Evolutionary conservation across 1,284 basidiomycete genomes (phyloP).

Genomic region (Bondarzewia mesenterica): DNA sequence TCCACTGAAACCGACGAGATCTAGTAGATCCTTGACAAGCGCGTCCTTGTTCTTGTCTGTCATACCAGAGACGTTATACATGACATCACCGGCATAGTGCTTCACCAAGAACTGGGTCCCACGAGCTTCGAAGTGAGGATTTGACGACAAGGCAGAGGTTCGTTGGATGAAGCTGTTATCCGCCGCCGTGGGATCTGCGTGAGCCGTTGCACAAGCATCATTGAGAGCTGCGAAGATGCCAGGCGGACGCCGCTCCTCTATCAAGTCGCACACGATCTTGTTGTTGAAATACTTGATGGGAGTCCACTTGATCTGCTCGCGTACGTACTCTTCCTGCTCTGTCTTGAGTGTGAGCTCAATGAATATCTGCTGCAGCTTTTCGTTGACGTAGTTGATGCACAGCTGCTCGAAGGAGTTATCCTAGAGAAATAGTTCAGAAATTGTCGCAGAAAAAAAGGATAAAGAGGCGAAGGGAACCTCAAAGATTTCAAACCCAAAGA

Average conservation of each 20-base stretch:
- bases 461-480: slow-evolving; percentile 39
- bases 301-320: slow-evolving; percentile 98
- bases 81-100: slow-evolving; percentile 97
- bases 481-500: slow-evolving; percentile 98
- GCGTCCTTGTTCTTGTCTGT: slow-evolving; percentile 99
- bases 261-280: slow-evolving; percentile 96
- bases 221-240: slow-evolving; percentile 98
- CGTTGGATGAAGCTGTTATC: slow-evolving; percentile 98
- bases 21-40: slow-evolving; percentile 90
- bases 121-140: slow-evolving; percentile 89
- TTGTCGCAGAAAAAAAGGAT: background rate
- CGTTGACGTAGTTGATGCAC: slow-evolving; percentile 99
- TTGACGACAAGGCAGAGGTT: slow-evolving; percentile 71
- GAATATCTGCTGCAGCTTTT: slow-evolving; percentile 98
- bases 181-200: slow-evolving; percentile 93
- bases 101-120: slow-evolving; percentile 86
- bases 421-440: slow-evolving; percentile 16
- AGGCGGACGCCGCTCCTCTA: slow-evolving; percentile 93
- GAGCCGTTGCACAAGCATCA: slow-evolving; percentile 96
- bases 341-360: slow-evolving; percentile 98
- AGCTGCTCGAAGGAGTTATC: slow-evolving; percentile 99
- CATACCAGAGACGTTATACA: slow-evolving; percentile 97
- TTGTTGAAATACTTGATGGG: slow-evolving; percentile 98
- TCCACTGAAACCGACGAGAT: slow-evolving; percentile 75
- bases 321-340: slow-evolving; percentile 98